Evolutionary conservation across 2,329 filamentous ascomycete genomes (phyloP).

Genomic region (Fragosphaeria purpurea): DNA sequence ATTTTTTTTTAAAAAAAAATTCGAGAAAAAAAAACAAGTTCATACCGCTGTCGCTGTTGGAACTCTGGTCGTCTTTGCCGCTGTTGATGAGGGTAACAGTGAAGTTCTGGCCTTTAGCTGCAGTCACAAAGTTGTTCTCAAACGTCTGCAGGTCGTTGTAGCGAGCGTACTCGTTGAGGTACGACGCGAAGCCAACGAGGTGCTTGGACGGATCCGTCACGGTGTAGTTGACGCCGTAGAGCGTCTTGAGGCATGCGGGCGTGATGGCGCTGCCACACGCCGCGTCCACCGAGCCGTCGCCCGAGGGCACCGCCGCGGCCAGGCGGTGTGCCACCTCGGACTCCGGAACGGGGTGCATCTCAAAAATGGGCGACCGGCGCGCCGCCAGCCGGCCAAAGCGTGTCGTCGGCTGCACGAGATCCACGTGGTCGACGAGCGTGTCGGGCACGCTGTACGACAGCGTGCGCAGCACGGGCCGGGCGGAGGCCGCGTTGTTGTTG

Average conservation of each 20-base stretch:
- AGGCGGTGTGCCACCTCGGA: slow-evolving; percentile 1
- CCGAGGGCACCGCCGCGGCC: slow-evolving; percentile 1
- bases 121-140: slow-evolving; percentile 39
- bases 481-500: slow-evolving; percentile 11
- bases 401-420: slow-evolving; percentile 56
- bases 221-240: slow-evolving; percentile 38
- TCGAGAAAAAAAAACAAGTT: neutral
- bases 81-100: slow-evolving; percentile 45
- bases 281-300: slow-evolving; percentile 12
- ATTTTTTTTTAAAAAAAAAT: neutral
- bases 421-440: slow-evolving; percentile 42
- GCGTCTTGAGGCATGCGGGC: slow-evolving; percentile 35
- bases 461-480: slow-evolving; percentile 37
- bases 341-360: slow-evolving; percentile 19
- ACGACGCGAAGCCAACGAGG: slow-evolving; percentile 29
- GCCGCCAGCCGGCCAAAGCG: slow-evolving; percentile 43
- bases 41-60: slow-evolving; percentile 24
- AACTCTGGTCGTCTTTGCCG: slow-evolving; percentile 39
- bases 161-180: slow-evolving; percentile 38
- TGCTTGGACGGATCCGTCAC: slow-evolving; percentile 17
- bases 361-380: slow-evolving; percentile 30
- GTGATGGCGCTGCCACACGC: slow-evolving; percentile 32
- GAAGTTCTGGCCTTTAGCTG: slow-evolving; percentile 43
- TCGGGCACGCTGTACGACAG: slow-evolving; percentile 52
- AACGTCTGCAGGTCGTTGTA: slow-evolving; percentile 41